phyloP scores from a whole-genome alignment of 805 yeast species.

The Crinitomyces ghanaensis region DNA sequence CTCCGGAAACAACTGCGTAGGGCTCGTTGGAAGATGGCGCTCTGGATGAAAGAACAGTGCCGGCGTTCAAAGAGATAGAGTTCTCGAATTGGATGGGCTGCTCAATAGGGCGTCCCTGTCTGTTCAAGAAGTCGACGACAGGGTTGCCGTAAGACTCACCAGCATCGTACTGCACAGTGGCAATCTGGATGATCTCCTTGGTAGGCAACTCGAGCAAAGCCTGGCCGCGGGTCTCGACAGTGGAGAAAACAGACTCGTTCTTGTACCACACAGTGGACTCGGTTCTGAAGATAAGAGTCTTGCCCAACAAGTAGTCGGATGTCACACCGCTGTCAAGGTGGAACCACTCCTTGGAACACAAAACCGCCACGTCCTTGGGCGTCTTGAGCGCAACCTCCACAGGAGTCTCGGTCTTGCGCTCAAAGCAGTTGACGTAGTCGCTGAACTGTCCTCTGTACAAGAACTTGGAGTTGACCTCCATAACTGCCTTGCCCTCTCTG shows the following conservation, averaged over 20 bases:
- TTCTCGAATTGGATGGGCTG: constrained; percentile 87
- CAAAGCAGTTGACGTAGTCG: constrained; percentile 88
- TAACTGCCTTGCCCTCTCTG: constrained; percentile 65
- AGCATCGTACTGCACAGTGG: constrained; percentile 76
- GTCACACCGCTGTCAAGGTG: constrained; percentile 58
- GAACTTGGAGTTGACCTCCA: constrained; percentile 92
- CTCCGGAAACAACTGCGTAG: constrained; percentile 95
- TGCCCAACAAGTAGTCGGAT: constrained; percentile 52
- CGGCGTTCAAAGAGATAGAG: constrained; percentile 68
- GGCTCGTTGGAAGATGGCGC: constrained; percentile 96
- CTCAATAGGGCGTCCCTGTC: constrained; percentile 90
- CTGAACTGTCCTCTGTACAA: constrained; percentile 87
- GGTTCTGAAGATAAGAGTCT: constrained; percentile 80
- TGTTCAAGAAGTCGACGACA: constrained; percentile 80
- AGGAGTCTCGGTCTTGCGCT: constrained; percentile 77
- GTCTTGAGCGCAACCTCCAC: constrained; percentile 62
- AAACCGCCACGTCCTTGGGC: constrained; percentile 83
- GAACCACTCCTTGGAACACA: constrained; percentile 97
- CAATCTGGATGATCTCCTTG: constrained; percentile 76
- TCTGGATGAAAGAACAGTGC: constrained; percentile 36
- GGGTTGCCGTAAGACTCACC: constrained; percentile 96
- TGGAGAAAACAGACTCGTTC: constrained; percentile 60
- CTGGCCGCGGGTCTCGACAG: constrained; percentile 76
- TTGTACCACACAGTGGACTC: constrained; percentile 76
- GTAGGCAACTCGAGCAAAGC: constrained; percentile 84